A percentile compares a stretch with the other conserved stretches of the same genome.
Conservation (phyloP, 805 yeast genomes). For the Cyberlindnera subsufficiens region DNA sequence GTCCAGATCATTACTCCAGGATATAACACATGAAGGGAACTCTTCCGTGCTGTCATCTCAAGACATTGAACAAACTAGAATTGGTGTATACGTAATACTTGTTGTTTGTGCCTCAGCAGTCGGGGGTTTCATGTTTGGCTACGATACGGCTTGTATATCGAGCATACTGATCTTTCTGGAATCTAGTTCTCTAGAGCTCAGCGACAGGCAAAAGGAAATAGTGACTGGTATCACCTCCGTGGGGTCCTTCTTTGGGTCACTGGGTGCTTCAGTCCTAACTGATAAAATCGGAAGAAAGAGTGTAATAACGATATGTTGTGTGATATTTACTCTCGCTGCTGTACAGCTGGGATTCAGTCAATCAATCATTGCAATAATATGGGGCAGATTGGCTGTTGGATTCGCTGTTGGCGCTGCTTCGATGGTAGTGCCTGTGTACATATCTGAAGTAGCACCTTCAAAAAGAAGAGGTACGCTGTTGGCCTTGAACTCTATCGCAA, state of each 20-base stretch:
- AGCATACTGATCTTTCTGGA: conserved; percentile 48
- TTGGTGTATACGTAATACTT: conserved; percentile 12
- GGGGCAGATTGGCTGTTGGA: conserved; percentile 64
- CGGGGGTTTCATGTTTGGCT: conserved; percentile 60
- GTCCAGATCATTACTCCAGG: no score
- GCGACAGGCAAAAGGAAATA: conserved; percentile 31
- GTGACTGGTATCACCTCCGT: conserved; percentile 43
- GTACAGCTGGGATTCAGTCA: conserved; percentile 39
- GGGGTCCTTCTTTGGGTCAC: conserved; percentile 50
- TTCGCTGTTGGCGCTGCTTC: conserved; percentile 69
- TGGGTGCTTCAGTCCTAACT: conserved; percentile 43
- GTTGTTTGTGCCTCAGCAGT: conserved; percentile 37
- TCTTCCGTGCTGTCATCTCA: background rate
- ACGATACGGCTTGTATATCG: conserved; percentile 60
- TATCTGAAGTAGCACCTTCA: conserved; percentile 46
- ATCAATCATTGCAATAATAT: conserved; percentile 33
- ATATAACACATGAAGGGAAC: background rate
- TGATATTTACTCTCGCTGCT: conserved; percentile 42
- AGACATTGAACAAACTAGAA: conserved; percentile 13
- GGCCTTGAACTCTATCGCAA: conserved; percentile 34
- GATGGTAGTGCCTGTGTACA: conserved; percentile 56
- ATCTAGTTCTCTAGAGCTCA: conserved; percentile 27
- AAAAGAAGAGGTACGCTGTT: conserved; percentile 32
- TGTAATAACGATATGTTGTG: conserved; percentile 36
- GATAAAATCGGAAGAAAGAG: conserved; percentile 41